Percentiles rank a stretch among this genome's conserved stretches.
These are phyloP conservation scores for Lactarius evosmus DNA, from an alignment of 768 basidiomycete genomes.

Conservation along the genomic window DNA sequence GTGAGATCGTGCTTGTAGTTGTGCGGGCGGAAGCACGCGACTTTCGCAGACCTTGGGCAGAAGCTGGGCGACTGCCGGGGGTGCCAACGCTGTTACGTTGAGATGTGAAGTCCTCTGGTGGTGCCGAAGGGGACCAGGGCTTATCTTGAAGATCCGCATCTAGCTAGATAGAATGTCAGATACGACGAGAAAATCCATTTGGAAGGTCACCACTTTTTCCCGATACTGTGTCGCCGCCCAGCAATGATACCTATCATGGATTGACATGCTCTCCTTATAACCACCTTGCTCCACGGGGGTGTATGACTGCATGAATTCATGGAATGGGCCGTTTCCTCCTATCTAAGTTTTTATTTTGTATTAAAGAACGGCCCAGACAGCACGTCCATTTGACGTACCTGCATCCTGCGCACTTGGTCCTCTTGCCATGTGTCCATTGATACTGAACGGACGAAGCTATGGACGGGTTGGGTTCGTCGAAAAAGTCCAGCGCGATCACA, in stretches of 20 bases:
- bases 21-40: slow-evolving; percentile 69
- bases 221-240: slow-evolving; percentile 96
- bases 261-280: slow-evolving; percentile 55
- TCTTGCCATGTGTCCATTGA: slow-evolving; percentile 97
- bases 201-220: slow-evolving; percentile 64
- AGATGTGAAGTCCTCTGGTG: slow-evolving; percentile 48
- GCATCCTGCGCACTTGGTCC: slow-evolving; percentile 87
- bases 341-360: slow-evolving; percentile 49
- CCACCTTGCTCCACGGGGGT: slow-evolving; percentile 63
- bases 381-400: slow-evolving; percentile 45
- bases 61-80: slow-evolving; percentile 57
- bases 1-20: slow-evolving; percentile 43
- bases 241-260: slow-evolving; percentile 81
- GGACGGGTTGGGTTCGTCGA: slow-evolving; percentile 25
- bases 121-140: slow-evolving; percentile 73
- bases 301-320: slow-evolving; percentile 72
- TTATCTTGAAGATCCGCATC: slow-evolving; percentile 71
- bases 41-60: slow-evolving; percentile 83
- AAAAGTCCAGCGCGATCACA: not conserved
- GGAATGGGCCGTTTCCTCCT: slow-evolving; percentile 86
- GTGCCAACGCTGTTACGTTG: slow-evolving; percentile 38
- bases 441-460: slow-evolving; percentile 85
- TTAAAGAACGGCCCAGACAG: slow-evolving; percentile 10
- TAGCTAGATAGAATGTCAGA: slow-evolving; percentile 47
- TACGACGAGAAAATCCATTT: not conserved